phyloP scores from a whole-genome alignment of 768 basidiomycete species.

The Glaciozyma antarctica region DNA sequence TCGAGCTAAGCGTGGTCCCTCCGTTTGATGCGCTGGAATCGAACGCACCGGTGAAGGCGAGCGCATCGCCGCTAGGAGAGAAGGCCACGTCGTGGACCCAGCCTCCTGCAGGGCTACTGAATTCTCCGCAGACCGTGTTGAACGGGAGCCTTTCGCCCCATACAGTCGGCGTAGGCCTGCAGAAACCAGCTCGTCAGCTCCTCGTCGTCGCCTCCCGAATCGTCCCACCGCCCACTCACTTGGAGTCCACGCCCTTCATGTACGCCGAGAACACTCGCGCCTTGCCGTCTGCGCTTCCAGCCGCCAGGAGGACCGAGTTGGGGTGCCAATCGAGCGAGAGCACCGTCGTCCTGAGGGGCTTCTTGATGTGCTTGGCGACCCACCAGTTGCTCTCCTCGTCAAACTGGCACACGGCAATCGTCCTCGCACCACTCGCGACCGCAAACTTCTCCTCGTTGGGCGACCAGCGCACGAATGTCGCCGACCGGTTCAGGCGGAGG shows the following conservation, averaged over 20 bases:
- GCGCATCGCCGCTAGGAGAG: constrained; percentile 86
- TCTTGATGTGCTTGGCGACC: constrained; percentile 94
- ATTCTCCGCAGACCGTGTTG: constrained; percentile 95
- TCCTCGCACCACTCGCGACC: constrained; percentile 90
- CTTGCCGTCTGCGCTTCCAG: constrained; percentile 96
- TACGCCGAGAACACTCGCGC: constrained; percentile 96
- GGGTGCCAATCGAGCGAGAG: constrained; percentile 96
- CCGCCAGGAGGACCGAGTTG: constrained; percentile 92
- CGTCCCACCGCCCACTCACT: constrained; percentile 45
- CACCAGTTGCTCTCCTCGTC: constrained; percentile 99
- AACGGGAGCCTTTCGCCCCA: constrained; percentile 99
- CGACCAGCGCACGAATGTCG: constrained; percentile 91
- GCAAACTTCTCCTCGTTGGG: constrained; percentile 98
- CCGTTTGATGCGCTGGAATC: not conserved
- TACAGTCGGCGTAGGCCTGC: constrained; percentile 71
- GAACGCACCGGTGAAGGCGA: constrained; percentile 80
- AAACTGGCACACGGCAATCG: constrained; percentile 92
- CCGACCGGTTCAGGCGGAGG: constrained; percentile 87
- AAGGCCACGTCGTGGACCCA: constrained; percentile 97
- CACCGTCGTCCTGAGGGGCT: constrained; percentile 91
- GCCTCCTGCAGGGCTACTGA: constrained; percentile 74
- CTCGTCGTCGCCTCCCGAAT: too few species aligned
- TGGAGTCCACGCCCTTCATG: constrained; percentile 94
- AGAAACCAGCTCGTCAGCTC: not conserved
- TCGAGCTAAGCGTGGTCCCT: not conserved